Percentiles rank a stretch among this genome's conserved stretches.
Evolutionary conservation across 2,329 filamentous ascomycete genomes (phyloP).

Genomic region (Claviceps paspali): DNA sequence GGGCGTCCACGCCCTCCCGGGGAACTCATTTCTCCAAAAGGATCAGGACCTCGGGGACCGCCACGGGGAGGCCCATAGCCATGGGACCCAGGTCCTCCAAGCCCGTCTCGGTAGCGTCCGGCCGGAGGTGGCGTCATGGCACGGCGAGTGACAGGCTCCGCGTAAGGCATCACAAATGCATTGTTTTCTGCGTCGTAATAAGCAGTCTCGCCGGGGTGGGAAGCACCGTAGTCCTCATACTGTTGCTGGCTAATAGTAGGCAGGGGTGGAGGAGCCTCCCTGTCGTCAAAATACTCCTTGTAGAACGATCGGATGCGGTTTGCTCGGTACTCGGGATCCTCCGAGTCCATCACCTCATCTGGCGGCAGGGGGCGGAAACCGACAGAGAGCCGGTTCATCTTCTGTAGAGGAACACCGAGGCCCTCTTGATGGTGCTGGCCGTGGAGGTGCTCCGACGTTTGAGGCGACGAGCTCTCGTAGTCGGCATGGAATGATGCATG

Average conservation of each 20-base stretch:
- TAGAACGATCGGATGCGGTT: slow-evolving; percentile 98
- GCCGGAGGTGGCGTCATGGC: slow-evolving; percentile 89
- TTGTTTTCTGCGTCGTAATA: slow-evolving; percentile 53
- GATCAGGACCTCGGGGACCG: slow-evolving; percentile 25
- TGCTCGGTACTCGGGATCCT: slow-evolving; percentile 86
- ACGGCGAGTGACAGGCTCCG: slow-evolving; percentile 70
- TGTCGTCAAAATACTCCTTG: slow-evolving; percentile 97
- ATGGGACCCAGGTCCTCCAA: slow-evolving; percentile 14
- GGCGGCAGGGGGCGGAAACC: slow-evolving; percentile 77
- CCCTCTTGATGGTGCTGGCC: slow-evolving; percentile 18
- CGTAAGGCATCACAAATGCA: slow-evolving; percentile 67
- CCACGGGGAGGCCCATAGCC: slow-evolving; percentile 10
- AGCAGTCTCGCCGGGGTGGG: slow-evolving; percentile 51
- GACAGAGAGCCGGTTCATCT: slow-evolving; percentile 47
- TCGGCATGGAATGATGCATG: slow-evolving; percentile 6
- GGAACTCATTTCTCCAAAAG: slow-evolving; percentile 32
- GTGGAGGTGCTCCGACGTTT: slow-evolving; percentile 19
- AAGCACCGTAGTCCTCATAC: slow-evolving; percentile 61
- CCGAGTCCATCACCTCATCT: slow-evolving; percentile 59
- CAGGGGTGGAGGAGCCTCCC: slow-evolving; percentile 29
- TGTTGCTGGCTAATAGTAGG: slow-evolving; percentile 29
- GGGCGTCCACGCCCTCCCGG: slow-evolving; percentile 36
- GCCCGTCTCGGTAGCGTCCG: slow-evolving; percentile 27
- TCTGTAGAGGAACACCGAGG: slow-evolving; percentile 39
- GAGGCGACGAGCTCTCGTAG: slow-evolving; percentile 12